phyloP scores from a whole-genome alignment of 495 filamentous ascomycete species.

The Penicillium nucicola region DNA sequence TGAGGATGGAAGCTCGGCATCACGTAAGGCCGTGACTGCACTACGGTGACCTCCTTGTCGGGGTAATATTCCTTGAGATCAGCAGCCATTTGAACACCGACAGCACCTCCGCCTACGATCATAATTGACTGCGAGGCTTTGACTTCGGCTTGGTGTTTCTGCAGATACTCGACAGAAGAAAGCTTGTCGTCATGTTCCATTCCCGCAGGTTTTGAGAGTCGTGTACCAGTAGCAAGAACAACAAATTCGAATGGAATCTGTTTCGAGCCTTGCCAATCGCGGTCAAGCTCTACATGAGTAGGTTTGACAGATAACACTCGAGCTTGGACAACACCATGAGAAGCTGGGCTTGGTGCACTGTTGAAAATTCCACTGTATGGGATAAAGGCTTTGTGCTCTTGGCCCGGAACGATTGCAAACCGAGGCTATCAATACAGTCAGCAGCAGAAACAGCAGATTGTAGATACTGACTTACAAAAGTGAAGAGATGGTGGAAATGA shows the following conservation, averaged over 20 bases:
- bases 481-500: slow-evolving; percentile 53
- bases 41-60: slow-evolving; percentile 53
- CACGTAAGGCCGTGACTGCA: slow-evolving; percentile 53
- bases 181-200: slow-evolving; percentile 46
- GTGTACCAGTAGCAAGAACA: slow-evolving; percentile 46
- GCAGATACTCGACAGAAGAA: slow-evolving; percentile 37
- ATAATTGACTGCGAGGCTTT: slow-evolving; percentile 43
- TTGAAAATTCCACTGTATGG: slow-evolving; percentile 44
- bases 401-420: slow-evolving; percentile 44
- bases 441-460: not conserved
- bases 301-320: slow-evolving; percentile 40
- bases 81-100: slow-evolving; percentile 58
- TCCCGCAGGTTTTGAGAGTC: slow-evolving; percentile 40
- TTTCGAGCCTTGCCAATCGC: slow-evolving; percentile 41
- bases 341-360: slow-evolving; percentile 23
- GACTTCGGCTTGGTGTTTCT: slow-evolving; percentile 34
- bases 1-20: slow-evolving; percentile 50
- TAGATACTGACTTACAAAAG: slow-evolving; percentile 38
- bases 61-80: slow-evolving; percentile 58
- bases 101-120: slow-evolving; percentile 59
- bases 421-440: slow-evolving; percentile 34
- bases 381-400: slow-evolving; percentile 57
- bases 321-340: slow-evolving; percentile 40
- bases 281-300: slow-evolving; percentile 40
- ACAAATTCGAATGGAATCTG: slow-evolving; percentile 47